Evolutionary conservation across 371 early-diverging fungal species (phyloP).

Genomic region (Encephalitozoon intestinalis): DNA sequence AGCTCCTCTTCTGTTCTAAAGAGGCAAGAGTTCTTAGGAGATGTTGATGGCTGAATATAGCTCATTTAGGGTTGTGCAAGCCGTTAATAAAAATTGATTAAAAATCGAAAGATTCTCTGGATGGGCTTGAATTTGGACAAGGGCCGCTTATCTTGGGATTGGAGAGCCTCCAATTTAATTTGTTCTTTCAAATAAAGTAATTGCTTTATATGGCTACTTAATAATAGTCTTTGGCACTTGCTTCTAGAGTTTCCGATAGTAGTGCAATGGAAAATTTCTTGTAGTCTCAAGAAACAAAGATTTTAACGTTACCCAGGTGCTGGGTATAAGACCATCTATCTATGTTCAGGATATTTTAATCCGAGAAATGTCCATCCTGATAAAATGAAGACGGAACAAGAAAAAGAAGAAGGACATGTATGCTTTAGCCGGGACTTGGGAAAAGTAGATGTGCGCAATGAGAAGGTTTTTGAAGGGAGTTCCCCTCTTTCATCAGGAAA

Average conservation of each 20-base stretch:
- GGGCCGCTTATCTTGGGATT: background rate
- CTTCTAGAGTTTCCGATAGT: background rate
- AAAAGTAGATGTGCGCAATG: background rate
- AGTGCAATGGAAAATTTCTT: background rate
- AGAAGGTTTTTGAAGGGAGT: background rate
- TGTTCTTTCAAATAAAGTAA: background rate
- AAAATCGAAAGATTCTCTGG: background rate
- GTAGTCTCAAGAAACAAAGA: too few relatives aligned
- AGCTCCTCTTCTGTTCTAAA: constrained; percentile 3
- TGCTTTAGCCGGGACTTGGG: background rate
- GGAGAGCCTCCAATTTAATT: background rate
- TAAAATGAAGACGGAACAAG: background rate
- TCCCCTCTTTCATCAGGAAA: background rate
- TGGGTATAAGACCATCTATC: background rate
- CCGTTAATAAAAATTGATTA: background rate
- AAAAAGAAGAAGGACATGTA: background rate
- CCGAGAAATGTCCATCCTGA: background rate
- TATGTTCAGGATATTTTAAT: background rate
- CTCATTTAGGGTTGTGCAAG: background rate
- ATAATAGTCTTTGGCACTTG: background rate
- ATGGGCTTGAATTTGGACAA: background rate
- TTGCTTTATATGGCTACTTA: background rate
- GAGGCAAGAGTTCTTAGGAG: background rate
- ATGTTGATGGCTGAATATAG: background rate
- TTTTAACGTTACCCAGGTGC: too few relatives aligned